Evolutionary conservation across 2,329 filamentous ascomycete species (phyloP).

Genomic region (Leptographium radiaticola): DNA sequence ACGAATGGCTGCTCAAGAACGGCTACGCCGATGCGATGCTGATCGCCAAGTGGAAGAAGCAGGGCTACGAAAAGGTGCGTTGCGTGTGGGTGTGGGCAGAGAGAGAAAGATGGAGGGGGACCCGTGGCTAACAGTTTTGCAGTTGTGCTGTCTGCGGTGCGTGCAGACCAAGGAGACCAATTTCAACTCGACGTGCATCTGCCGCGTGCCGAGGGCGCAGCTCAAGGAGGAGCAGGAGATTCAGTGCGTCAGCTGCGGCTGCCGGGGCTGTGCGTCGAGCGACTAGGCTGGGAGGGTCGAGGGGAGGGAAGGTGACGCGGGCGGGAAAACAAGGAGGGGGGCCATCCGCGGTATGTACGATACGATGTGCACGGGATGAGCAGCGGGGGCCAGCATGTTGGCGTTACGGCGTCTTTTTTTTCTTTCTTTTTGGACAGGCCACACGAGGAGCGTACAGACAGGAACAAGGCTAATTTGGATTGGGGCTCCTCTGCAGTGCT

Average conservation of each 20-base stretch:
- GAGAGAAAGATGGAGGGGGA: too few relatives aligned
- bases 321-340: too few relatives aligned
- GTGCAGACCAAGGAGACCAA: constrained; percentile 99
- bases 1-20: constrained; percentile 96
- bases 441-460: too few relatives aligned
- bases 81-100: background rate
- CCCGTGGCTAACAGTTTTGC: background rate
- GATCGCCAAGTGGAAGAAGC: constrained; percentile 99
- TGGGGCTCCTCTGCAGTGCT: background rate
- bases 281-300: background rate
- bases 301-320: too few relatives aligned
- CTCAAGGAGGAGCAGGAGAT: constrained; percentile 84
- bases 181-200: constrained; percentile 95
- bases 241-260: constrained; percentile 91
- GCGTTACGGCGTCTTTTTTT: background rate
- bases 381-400: background rate
- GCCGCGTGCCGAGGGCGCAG: constrained; percentile 79
- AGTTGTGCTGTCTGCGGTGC: constrained; percentile 89
- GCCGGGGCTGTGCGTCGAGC: constrained; percentile 68
- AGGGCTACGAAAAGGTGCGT: constrained; percentile 85
- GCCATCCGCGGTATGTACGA: background rate
- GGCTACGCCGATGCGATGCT: constrained; percentile 87
- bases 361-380: background rate
- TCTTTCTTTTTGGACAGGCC: background rate
- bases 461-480: too few relatives aligned